These are phyloP conservation scores for Gloeopeniophorella convolvens DNA, from an alignment of 768 basidiomycete species.

Conservation along the genomic window DNA sequence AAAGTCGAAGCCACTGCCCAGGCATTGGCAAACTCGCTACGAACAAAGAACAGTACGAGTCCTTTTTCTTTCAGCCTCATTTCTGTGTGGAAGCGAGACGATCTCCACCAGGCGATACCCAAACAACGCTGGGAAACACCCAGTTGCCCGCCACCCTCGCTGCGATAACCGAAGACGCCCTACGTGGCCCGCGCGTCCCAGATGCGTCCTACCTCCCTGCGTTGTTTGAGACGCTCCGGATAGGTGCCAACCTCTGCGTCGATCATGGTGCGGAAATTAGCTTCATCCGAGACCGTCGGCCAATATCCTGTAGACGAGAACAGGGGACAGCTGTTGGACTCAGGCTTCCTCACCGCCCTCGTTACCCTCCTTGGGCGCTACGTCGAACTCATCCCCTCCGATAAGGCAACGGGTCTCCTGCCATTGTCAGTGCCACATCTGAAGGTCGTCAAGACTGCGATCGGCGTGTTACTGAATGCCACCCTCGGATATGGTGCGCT, in stretches of 20 bases:
- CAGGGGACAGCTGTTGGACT: constrained; percentile 62
- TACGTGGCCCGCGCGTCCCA: constrained; percentile 44
- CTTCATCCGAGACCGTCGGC: not conserved
- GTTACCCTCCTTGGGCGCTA: constrained; percentile 67
- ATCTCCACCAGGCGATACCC: constrained; percentile 51
- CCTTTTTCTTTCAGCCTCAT: not conserved
- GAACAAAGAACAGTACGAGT: constrained; percentile 13
- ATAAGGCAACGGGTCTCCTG: constrained; percentile 34
- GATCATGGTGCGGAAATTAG: constrained; percentile 56
- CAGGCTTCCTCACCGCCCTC: constrained; percentile 60
- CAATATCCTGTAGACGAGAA: constrained; percentile 54
- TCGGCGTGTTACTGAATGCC: constrained; percentile 75
- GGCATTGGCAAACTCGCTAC: constrained; percentile 14
- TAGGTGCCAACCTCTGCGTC: constrained; percentile 79
- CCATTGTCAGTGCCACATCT: constrained; percentile 56
- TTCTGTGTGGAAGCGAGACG: not conserved
- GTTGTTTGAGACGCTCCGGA: constrained; percentile 64
- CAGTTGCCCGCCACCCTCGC: constrained; percentile 59
- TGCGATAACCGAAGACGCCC: constrained; percentile 49
- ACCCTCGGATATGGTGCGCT: constrained; percentile 67
- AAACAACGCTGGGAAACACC: constrained; percentile 60
- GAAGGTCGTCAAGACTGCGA: constrained; percentile 65
- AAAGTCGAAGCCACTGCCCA: constrained; percentile 14
- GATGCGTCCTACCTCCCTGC: constrained; percentile 40
- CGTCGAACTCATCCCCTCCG: constrained; percentile 36